These are phyloP conservation scores for Dioscorea dumetorum DNA, from an alignment of 106 monocot species.

Conservation along the genomic window DNA sequence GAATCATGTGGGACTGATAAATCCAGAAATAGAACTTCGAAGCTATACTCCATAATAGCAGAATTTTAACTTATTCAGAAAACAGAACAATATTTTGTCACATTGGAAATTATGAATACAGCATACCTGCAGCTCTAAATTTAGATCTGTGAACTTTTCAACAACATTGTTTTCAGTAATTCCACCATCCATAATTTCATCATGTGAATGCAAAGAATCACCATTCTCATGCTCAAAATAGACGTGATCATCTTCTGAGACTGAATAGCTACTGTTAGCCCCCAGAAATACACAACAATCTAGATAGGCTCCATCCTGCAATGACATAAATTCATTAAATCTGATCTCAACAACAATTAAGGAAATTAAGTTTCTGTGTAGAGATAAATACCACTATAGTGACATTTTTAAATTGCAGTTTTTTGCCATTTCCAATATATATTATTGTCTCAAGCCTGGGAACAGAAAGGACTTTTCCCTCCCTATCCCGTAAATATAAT, in stretches of 20 bases:
- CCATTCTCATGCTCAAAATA: conserved; percentile 36
- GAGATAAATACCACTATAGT: conserved; percentile 56
- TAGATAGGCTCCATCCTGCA: conserved; percentile 81
- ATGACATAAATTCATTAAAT: conserved; percentile 4
- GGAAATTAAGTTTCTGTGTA: neutral
- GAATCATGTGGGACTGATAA: no score
- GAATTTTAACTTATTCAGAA: no score
- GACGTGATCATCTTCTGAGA: conserved; percentile 64
- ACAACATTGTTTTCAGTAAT: conserved; percentile 9
- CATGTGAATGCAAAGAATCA: conserved; percentile 6
- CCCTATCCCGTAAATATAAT: conserved; percentile 49
- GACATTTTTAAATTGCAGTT: conserved; percentile 85
- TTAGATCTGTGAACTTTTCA: conserved; percentile 38
- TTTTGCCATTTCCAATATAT: conserved; percentile 74
- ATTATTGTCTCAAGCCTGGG: conserved; percentile 46
- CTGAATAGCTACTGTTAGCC: conserved; percentile 81
- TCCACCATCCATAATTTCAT: conserved; percentile 14
- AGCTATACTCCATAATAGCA: no score
- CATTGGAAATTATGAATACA: no score
- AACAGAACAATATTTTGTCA: no score
- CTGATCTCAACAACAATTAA: neutral
- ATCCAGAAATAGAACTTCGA: no score
- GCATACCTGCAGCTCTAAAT: conserved; percentile 72
- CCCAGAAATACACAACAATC: conserved; percentile 92
- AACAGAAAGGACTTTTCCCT: conserved; percentile 39